These are phyloP conservation scores for Jatropha curcas DNA, from an alignment of 345 rosid species.

Conservation along the genomic window DNA sequence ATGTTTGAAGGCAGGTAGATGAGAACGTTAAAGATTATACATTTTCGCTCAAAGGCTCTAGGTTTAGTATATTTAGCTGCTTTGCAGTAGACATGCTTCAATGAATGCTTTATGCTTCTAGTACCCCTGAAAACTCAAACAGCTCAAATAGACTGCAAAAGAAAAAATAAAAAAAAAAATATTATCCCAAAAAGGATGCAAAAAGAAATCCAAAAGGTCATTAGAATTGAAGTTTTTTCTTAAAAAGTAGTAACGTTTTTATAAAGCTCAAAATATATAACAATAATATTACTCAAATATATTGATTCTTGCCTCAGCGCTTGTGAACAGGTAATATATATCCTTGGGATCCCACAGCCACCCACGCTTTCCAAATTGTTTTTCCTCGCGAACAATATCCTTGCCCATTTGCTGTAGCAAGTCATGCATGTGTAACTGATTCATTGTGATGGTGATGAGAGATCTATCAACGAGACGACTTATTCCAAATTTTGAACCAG, in stretches of 20 bases:
- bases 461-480: neutral
- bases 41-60: neutral
- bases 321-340: neutral
- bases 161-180: too few relatives aligned
- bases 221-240: too few relatives aligned
- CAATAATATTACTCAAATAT: too few relatives aligned
- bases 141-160: too few relatives aligned
- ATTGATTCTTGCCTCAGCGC: neutral
- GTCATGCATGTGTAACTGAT: neutral
- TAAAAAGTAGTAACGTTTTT: too few relatives aligned
- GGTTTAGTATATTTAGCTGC: neutral
- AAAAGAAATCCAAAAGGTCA: too few relatives aligned
- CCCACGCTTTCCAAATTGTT: neutral
- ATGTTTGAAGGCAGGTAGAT: neutral
- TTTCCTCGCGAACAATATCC: neutral
- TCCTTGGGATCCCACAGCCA: conserved; percentile 1
- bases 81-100: neutral
- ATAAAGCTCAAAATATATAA: too few relatives aligned
- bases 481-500: neutral
- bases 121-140: neutral
- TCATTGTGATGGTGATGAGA: neutral
- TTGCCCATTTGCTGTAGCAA: neutral
- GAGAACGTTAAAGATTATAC: neutral
- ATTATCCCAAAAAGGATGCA: too few relatives aligned
- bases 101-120: neutral